Evolutionary conservation across 306 rosid species (phyloP).

Genomic region (Trifolium fragiferum): DNA sequence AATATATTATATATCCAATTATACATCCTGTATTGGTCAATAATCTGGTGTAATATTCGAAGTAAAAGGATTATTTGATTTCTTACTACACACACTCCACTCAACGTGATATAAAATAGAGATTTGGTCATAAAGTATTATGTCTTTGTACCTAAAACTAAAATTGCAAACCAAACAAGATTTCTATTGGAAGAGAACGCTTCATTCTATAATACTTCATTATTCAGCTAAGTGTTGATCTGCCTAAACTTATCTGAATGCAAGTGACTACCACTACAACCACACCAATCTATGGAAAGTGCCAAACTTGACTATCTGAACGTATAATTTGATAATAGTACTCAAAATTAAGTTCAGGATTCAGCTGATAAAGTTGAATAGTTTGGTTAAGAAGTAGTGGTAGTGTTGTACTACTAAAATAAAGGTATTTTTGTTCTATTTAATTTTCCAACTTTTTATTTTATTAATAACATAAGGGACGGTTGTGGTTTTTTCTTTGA

Average conservation of each 20-base stretch:
- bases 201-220: background rate
- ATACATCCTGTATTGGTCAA: background rate
- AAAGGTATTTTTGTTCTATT: too few relatives aligned
- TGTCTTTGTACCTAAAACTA: conserved; percentile 34
- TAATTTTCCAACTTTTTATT: too few relatives aligned
- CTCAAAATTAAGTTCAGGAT: conserved; percentile 9
- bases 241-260: conserved; percentile 26
- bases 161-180: background rate
- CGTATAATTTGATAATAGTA: background rate
- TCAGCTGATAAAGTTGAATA: conserved; percentile 2
- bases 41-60: background rate
- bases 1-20: background rate
- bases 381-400: background rate
- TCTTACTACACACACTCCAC: background rate
- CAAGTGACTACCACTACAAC: background rate
- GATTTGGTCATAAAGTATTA: conserved; percentile 3
- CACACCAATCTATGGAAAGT: background rate
- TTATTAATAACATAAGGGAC: too few relatives aligned
- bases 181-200: background rate
- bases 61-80: background rate
- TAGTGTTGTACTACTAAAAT: too few relatives aligned
- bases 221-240: background rate
- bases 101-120: conserved; percentile 25
- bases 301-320: conserved; percentile 16
- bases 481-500: too few relatives aligned